Percentiles rank a stretch among this genome's conserved stretches.
Conservation (phyloP, 1,284 basidiomycete genomes). For the Ceratobasidium sp. region DNA sequence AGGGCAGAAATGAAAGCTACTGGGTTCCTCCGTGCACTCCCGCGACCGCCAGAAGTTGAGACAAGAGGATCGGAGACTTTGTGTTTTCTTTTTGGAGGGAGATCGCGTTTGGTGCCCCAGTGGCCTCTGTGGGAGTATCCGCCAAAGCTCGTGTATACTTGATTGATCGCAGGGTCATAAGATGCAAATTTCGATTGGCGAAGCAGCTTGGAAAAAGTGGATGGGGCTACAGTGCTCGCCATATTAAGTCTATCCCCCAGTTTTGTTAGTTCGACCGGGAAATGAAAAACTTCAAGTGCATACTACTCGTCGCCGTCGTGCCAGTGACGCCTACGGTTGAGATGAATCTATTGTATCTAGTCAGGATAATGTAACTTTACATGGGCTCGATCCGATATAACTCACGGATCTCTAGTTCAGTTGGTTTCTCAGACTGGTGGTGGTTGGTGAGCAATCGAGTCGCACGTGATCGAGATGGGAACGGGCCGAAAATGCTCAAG, state of each 20-base stretch:
- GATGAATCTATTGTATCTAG: too few relatives aligned
- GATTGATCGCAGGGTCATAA: slow-evolving; percentile 77
- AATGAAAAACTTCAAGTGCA: too few relatives aligned
- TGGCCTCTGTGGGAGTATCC: slow-evolving; percentile 79
- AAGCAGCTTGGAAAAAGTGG: slow-evolving; percentile 77
- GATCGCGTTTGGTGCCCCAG: slow-evolving; percentile 83
- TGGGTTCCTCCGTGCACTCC: slow-evolving; percentile 66
- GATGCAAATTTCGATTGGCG: slow-evolving; percentile 82
- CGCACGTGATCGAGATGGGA: too few relatives aligned
- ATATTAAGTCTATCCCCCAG: neutral
- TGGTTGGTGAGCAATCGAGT: too few relatives aligned
- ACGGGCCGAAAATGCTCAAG: too few relatives aligned
- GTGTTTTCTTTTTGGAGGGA: slow-evolving; percentile 58
- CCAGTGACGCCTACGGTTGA: too few relatives aligned
- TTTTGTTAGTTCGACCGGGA: too few relatives aligned
- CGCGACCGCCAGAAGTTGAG: slow-evolving; percentile 33
- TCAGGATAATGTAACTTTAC: too few relatives aligned
- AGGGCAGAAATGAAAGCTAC: slow-evolving; percentile 71
- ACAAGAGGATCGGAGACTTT: slow-evolving; percentile 36
- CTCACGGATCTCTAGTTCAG: too few relatives aligned
- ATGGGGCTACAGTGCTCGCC: slow-evolving; percentile 57
- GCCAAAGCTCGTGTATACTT: slow-evolving; percentile 76
- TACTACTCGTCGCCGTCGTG: too few relatives aligned
- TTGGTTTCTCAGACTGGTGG: too few relatives aligned
- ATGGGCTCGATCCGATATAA: too few relatives aligned